Percentiles rank a stretch among this genome's conserved stretches.
These are phyloP conservation scores for Taiozyma sp. DNA, from an alignment of 1,139 yeast genomes.

Conservation along the genomic window DNA sequence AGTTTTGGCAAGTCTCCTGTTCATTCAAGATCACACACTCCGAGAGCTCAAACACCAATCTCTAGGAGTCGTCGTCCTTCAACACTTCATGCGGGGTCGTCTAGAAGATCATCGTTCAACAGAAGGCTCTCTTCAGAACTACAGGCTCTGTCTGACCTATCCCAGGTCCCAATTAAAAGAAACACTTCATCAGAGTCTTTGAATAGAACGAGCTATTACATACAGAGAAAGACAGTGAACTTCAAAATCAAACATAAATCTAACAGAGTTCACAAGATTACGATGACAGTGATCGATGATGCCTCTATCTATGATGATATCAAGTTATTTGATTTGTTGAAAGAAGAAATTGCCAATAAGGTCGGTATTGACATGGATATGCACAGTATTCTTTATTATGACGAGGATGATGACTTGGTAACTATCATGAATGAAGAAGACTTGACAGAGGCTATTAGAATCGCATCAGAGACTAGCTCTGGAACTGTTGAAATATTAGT, in stretches of 20 bases:
- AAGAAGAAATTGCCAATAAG: constrained; percentile 24
- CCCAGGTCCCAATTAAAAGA: constrained; percentile 7
- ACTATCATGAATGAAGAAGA: constrained; percentile 28
- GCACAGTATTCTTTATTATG: constrained; percentile 29
- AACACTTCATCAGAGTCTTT: constrained; percentile 20
- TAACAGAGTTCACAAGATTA: constrained; percentile 16
- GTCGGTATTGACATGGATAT: constrained; percentile 14
- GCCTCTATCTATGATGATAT: constrained; percentile 17
- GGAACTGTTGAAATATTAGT: constrained; percentile 13
- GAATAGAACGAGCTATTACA: constrained; percentile 17
- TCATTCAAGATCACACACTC: constrained; percentile 8
- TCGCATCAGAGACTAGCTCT: not conserved
- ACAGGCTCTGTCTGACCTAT: constrained; percentile 1
- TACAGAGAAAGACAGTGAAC: constrained; percentile 14
- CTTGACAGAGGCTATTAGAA: constrained; percentile 27
- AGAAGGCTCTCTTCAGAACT: constrained; percentile 13
- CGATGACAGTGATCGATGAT: constrained; percentile 19
- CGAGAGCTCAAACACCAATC: constrained; percentile 12
- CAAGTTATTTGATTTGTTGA: constrained; percentile 22
- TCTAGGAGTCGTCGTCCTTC: constrained; percentile 17
- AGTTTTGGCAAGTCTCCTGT: constrained; percentile 15
- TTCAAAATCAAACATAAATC: constrained; percentile 17
- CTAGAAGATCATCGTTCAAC: constrained; percentile 18
- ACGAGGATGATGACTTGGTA: constrained; percentile 30
- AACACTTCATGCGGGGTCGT: constrained; percentile 14